Conservation (phyloP, 2,329 filamentous ascomycete genomes). For the Botrytis elliptica region DNA sequence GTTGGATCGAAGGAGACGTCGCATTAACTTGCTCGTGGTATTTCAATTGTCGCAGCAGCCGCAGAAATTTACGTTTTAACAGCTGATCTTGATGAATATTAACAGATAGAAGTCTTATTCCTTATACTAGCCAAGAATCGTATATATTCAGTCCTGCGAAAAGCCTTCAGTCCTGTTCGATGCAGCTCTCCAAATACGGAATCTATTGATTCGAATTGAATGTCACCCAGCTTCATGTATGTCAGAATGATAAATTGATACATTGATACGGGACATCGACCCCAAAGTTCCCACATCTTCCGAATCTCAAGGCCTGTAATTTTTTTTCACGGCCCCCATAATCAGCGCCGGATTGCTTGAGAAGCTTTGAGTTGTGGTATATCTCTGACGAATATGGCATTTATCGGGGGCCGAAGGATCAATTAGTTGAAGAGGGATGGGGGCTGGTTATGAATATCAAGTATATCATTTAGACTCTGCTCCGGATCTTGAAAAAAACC, state of each 20-base stretch:
- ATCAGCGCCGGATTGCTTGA: not conserved
- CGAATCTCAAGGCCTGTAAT: not conserved
- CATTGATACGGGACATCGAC: not conserved
- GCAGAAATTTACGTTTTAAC: not conserved
- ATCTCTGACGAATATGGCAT: not conserved
- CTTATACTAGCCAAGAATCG: not conserved
- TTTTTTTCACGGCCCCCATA: not conserved
- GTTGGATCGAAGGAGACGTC: not conserved
- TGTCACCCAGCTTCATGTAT: not conserved
- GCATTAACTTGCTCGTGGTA: not conserved
- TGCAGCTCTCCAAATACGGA: not conserved
- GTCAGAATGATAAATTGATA: not conserved
- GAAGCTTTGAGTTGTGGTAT: not conserved
- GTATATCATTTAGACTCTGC: constrained; percentile 10
- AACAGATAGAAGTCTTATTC: not conserved
- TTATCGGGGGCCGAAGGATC: not conserved
- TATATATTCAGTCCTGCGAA: not conserved
- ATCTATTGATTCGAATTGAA: not conserved
- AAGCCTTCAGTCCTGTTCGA: not conserved
- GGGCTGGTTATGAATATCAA: not conserved
- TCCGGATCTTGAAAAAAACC: not conserved
- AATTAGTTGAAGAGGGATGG: not conserved
- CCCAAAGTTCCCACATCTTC: not conserved
- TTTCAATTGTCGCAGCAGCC: not conserved
- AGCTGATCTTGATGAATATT: no score